These are phyloP conservation scores for Monosporascus sp. DNA, from an alignment of 2,329 filamentous ascomycete genomes.

Conservation along the genomic window DNA sequence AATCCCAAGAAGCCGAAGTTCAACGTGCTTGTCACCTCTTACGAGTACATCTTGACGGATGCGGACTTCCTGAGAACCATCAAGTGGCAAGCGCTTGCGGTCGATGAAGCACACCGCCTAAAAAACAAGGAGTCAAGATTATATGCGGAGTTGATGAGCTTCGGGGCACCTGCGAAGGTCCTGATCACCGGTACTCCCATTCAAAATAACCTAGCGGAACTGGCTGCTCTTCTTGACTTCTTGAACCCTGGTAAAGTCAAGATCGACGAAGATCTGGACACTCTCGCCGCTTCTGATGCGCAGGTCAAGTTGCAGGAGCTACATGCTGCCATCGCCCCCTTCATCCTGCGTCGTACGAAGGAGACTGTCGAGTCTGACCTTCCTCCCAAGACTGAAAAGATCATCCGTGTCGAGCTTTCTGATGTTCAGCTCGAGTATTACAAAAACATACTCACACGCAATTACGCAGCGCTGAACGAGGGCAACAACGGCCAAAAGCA, in stretches of 20 bases:
- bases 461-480: conserved; percentile 90
- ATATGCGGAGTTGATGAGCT: conserved; percentile 78
- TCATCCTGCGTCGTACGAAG: conserved; percentile 92
- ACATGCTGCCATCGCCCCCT: conserved; percentile 83
- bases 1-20: conserved; percentile 90
- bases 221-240: conserved; percentile 92
- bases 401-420: conserved; percentile 93
- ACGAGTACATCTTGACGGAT: conserved; percentile 91
- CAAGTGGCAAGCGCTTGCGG: conserved; percentile 95
- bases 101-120: conserved; percentile 93
- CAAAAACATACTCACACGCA: conserved; percentile 96
- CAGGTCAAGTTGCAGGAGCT: conserved; percentile 83
- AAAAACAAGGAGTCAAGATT: conserved; percentile 96
- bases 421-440: conserved; percentile 98
- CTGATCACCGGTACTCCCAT: conserved; percentile 96
- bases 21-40: conserved; percentile 95
- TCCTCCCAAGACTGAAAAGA: conserved; percentile 96
- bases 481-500: conserved; percentile 89
- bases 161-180: conserved; percentile 81
- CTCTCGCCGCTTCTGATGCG: conserved; percentile 70
- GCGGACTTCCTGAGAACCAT: conserved; percentile 79
- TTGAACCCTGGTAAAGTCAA: conserved; percentile 90
- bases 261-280: conserved; percentile 87
- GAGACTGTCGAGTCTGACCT: conserved; percentile 96
- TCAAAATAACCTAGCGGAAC: conserved; percentile 91